These are phyloP conservation scores for Beauveria bassiana DNA, from an alignment of 2,329 filamentous ascomycete genomes.

Conservation along the genomic window DNA sequence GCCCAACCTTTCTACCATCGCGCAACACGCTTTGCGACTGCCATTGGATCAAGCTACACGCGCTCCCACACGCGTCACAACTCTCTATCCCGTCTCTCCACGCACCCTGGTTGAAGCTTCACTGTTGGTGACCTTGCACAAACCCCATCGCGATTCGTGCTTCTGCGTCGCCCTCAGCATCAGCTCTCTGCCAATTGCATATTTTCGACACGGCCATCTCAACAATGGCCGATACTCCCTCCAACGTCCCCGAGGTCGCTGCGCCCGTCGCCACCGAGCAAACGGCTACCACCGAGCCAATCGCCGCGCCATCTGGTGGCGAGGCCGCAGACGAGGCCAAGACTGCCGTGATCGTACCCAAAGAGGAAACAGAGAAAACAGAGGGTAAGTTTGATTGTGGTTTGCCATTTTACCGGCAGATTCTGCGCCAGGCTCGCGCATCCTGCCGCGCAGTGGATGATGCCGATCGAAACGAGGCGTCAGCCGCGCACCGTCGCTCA, in stretches of 20 bases:
- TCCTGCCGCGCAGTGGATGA: not conserved
- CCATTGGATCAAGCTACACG: slow-evolving; percentile 12
- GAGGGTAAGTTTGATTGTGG: slow-evolving; percentile 23
- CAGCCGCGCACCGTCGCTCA: not conserved
- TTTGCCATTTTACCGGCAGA: not conserved
- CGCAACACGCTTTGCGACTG: slow-evolving; percentile 10
- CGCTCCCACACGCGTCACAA: slow-evolving; percentile 11
- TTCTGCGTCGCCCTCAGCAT: not conserved
- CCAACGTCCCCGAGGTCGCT: slow-evolving; percentile 28
- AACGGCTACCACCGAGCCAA: slow-evolving; percentile 20
- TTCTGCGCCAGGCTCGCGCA: not conserved
- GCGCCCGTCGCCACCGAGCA: slow-evolving; percentile 22
- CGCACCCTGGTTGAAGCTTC: slow-evolving; percentile 9
- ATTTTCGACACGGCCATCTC: not conserved
- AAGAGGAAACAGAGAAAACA: slow-evolving; percentile 22
- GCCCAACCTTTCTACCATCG: slow-evolving; percentile 4
- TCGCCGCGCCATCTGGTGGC: slow-evolving; percentile 17
- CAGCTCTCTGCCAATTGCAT: slow-evolving; percentile 7
- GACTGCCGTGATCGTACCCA: slow-evolving; percentile 18
- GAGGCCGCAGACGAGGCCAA: slow-evolving; percentile 18
- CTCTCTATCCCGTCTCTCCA: slow-evolving; percentile 8
- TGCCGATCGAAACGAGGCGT: not conserved
- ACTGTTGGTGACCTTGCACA: slow-evolving; percentile 7
- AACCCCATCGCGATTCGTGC: not conserved
- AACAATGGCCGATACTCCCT: slow-evolving; percentile 32